Evolutionary conservation across 2,329 filamentous ascomycete genomes (phyloP), one percentile per base, ranked within the genome.

Genomic region (Botrytis paeoniae): DNA sequence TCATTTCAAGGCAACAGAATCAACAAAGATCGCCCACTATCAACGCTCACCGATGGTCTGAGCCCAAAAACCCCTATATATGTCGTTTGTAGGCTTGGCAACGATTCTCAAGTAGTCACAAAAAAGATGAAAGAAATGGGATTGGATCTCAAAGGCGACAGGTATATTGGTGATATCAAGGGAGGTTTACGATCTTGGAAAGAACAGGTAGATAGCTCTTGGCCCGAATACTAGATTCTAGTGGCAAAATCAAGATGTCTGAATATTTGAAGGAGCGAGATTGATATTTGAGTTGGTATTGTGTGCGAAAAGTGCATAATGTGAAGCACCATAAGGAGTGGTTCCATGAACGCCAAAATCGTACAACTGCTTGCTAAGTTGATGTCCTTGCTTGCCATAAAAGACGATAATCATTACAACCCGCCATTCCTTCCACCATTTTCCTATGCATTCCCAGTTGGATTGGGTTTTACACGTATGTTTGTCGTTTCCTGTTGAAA

Each of bases 401-500:
- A 60, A 72, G 37, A 39, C 45, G 51, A 59, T 69, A 60, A 68
- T 54, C 37, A 57, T 72, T 72, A 72, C 51, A 72, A 41, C 62
- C 70, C n/a, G 8, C 37, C 63, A 57, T 68, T 48, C 70, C 48
- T 60, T 18, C 39, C 51, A 25, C 54, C 51, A 32, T 59, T 70
- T 69, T 37, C 74, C 71, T 75, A 75, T 51, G 73, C 35, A 51
- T 60, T 35, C 48, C 29, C 39, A 60, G 37, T 22, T 70, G 43
- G 37, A 7, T 25, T 62, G 60, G 16, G 14, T 63, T 65, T 65
- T 51, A 75, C 63, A 80, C 75, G 66, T 80, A 81, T 45, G 79
- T 80, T 62, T 80, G 77, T 73, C 80, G 77, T 89, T 97, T 97
- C 86, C 94, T 94, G 85, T 97, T 97, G 85, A 97, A 99, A 16